Percentiles rank a stretch among this genome's conserved stretches.
Evolutionary conservation across 441 rosid species (phyloP).

Genomic region (Jatropha podagrica): DNA sequence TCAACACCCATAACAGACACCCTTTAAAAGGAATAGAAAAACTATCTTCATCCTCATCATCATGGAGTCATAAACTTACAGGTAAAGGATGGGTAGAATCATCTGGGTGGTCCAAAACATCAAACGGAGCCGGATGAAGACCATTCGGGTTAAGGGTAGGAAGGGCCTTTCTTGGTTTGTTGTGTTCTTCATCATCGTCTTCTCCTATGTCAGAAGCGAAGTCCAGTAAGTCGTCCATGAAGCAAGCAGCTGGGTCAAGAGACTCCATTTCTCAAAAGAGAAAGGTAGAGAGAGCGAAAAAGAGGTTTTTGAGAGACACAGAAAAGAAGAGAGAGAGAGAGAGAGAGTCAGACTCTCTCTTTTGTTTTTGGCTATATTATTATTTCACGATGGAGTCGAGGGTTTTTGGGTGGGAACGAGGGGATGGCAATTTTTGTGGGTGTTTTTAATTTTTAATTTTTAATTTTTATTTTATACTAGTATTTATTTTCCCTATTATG

Average conservation of each 20-base stretch:
- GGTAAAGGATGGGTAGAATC: constrained; percentile 27
- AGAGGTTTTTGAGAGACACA: background rate
- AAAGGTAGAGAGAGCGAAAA: background rate
- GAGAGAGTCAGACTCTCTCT: background rate
- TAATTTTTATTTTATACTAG: background rate
- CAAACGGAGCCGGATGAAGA: constrained; percentile 17
- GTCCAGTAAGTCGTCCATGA: constrained; percentile 66
- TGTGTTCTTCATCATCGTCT: constrained; percentile 42
- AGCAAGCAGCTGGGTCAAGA: constrained; percentile 46
- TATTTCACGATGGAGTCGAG: constrained; percentile 17
- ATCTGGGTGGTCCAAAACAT: constrained; percentile 18
- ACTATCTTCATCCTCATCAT: background rate
- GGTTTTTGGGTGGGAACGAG: constrained; percentile 18
- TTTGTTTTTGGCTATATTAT: constrained; percentile 15
- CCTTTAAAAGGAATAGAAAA: background rate
- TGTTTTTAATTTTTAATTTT: background rate
- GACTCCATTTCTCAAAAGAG: constrained; percentile 37
- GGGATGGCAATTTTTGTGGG: constrained; percentile 19
- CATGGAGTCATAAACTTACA: constrained; percentile 39
- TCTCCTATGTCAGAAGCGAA: constrained; percentile 54
- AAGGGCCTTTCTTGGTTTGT: constrained; percentile 27
- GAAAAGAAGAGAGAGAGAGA: background rate
- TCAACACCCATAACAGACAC: constrained; percentile 4
- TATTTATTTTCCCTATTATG: background rate
- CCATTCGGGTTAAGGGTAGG: constrained; percentile 26